Evolutionary conservation across 2,329 filamentous ascomycete genomes (phyloP), one percentile per base, ranked within the genome.

Genomic region (Penicillium brasilianum): DNA sequence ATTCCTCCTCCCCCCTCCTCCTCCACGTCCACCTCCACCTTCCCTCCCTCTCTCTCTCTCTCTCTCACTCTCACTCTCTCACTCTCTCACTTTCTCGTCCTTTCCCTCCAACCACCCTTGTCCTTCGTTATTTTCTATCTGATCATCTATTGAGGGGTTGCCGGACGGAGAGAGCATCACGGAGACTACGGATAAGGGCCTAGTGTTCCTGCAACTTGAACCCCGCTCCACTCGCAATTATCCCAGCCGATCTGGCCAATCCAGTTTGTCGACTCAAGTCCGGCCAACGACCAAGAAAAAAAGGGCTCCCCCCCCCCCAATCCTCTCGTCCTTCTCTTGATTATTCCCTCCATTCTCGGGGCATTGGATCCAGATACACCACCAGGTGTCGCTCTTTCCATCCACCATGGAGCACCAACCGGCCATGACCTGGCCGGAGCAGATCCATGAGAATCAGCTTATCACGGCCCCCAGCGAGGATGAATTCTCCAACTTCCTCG

Each of bases 401-500:
- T 10, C 20, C 51, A 52, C 34, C 58, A 80, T 80, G 78, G 77
- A 81, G 59, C 73, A 76, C 68, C 73, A 76, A 54, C 62, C 72
- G 11, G 65, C 77, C 41, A 68, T 78, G 67, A 66, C 72, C 44
- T 81, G 79, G 79, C 70, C 76, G 39, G 76, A 77, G 57, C 71
- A 76, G 50, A 68, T 78, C 34, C 72, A 77, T 55, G 74, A 76
- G 59, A 76, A 78, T 54, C 68, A 74, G 43, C 74, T 81, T 63
- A 75, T 80, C 56, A 64, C 74, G 9, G 71, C 71, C 28, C 68
- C 77, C 59, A 67, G 75, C 55, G 78, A 81, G 30, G 81, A 83
- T 63, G 81, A 83, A 57, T 83, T 83, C 66, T 77, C 80, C 59
- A 81, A 78, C 59, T 80, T 82, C 60, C 77, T 83, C 60, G 80